Base-by-base conservation (phyloP, 2,329 filamentous ascomycete species). In the Aspergillus brunneoviolaceus region DNA sequence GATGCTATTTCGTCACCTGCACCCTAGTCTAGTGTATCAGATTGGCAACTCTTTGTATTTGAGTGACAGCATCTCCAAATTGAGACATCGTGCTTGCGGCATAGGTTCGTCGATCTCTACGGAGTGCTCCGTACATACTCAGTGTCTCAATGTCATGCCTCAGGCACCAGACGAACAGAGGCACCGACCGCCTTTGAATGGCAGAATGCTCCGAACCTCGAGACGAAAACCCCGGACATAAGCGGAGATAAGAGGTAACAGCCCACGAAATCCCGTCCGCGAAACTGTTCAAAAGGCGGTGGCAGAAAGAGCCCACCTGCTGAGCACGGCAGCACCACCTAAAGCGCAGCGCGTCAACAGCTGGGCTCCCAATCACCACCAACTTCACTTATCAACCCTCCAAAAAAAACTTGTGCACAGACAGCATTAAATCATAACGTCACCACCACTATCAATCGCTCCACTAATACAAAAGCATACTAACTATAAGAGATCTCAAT, bases 381-480 rank as follows among this genome's bases (percentile, higher is more conserved):
- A 59, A 53, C 31, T 59, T 53, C 49, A 49, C 6, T 14, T 23
- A 33, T 55, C 57, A 55, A 59, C 56, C n/a, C 21, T 12, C 33
- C 1, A 4, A 35, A 29, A 4, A 25, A 11, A 16, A 10, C 12
- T 35, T 29, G 27, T 9, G 27, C 2, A 29, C 27, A 29, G 7
- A 9, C 27, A 29, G 27, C 27, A 29, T 29, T 29, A 2, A 29
- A 29, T 9, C 9, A 7, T 6, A 27, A 27, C 9, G 9, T 9
- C 7, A 29, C 6, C 27, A 29, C 27, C 7, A 29, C 27, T 9
- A 29, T 29, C 7, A 29, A 35, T 2, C 33, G 11, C 10, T 16
- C 11, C 0, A 35, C 33, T 35, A 35, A 12, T 12, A 35, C 33
- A n/a, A 14, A 45, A 16, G 16, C n/a, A 16, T 19, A 45, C 14